Evolutionary conservation across 495 filamentous ascomycete genomes (phyloP).

Genomic region (Aspergillus conjunctus): DNA sequence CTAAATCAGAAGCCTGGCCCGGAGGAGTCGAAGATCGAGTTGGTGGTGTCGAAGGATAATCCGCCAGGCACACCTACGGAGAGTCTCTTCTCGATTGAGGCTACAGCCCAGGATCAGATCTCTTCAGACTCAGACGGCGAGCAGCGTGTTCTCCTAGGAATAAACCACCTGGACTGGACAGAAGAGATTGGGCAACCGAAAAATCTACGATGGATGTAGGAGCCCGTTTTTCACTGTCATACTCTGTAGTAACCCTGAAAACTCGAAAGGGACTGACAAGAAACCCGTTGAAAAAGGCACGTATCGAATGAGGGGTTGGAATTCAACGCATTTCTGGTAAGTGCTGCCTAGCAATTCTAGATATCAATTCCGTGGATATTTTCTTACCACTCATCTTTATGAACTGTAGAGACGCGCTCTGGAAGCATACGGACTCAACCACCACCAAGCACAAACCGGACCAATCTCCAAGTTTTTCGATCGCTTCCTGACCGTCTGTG

Average conservation of each 20-base stretch:
- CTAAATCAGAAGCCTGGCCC: neutral
- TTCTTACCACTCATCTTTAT: neutral
- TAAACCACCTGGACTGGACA: neutral
- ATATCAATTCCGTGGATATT: neutral
- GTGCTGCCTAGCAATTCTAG: neutral
- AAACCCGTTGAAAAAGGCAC: too few relatives aligned
- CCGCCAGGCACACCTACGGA: neutral
- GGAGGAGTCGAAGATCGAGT: neutral
- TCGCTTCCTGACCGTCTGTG: neutral
- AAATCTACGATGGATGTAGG: conserved; percentile 20
- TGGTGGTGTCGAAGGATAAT: conserved; percentile 6
- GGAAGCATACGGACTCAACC: conserved; percentile 14
- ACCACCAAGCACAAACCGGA: too few relatives aligned
- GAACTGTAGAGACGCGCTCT: conserved; percentile 14
- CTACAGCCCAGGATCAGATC: conserved; percentile 8
- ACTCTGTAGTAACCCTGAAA: neutral
- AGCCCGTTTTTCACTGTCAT: neutral
- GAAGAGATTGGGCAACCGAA: conserved; percentile 1
- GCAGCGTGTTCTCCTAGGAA: conserved; percentile 7
- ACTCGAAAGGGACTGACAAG: neutral
- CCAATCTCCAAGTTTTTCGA: conserved; percentile 9
- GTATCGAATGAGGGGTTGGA: conserved; percentile 11
- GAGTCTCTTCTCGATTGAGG: conserved; percentile 15
- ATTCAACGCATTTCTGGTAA: conserved; percentile 13
- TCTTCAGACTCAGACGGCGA: neutral